Evolutionary conservation across 2,329 filamentous ascomycete genomes (phyloP), one percentile per base, ranked within the genome.

Genomic region (Fusarium beomiforme): DNA sequence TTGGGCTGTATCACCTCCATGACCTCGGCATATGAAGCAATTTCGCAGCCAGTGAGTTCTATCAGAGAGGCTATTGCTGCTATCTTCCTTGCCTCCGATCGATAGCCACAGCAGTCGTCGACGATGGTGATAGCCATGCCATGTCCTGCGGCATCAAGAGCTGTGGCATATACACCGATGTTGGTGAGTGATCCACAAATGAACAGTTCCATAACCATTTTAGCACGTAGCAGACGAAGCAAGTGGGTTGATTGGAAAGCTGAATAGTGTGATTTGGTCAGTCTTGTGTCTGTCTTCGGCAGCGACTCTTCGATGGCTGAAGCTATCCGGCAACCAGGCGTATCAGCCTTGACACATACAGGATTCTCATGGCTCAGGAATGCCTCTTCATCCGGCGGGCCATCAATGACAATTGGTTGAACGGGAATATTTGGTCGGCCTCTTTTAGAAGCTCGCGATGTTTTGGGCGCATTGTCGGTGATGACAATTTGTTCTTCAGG

Each of bases 131-230:
- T 93, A n/a, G 89, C 86, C 76, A 97, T 90, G 8, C 95, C 96
- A 79, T 98, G 92, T 23, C 92, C 89, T 3, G 93, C 95, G 14
- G 95, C 96, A 77, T 98, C 96, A 69, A 97, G 86, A 6, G 94
- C 94, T 2, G 95, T 98, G 11, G 96, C 95, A 78, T 96, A 94
- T 49, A 98, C 91, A 34, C 94, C 95, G 37, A 97, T 85, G 76
- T 98, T 98, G 44, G 92, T 93, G 51, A 97, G 87, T 46, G 92
- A 92, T 24, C 96, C 96, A 76, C 93, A 97, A 26, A 98, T 88
- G 80, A 93, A 98, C 16, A 99, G 84, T 76, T 98, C 93, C 4
- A 94, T 97, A 64, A 97, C 90, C 72, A 98, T 91, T 70, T 91
- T 92, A n/a, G 90, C 90, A n/a, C 95, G 89, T 47, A 98, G 83